Base-by-base conservation (phyloP, 768 basidiomycete genomes). In the Suillus discolor region DNA sequence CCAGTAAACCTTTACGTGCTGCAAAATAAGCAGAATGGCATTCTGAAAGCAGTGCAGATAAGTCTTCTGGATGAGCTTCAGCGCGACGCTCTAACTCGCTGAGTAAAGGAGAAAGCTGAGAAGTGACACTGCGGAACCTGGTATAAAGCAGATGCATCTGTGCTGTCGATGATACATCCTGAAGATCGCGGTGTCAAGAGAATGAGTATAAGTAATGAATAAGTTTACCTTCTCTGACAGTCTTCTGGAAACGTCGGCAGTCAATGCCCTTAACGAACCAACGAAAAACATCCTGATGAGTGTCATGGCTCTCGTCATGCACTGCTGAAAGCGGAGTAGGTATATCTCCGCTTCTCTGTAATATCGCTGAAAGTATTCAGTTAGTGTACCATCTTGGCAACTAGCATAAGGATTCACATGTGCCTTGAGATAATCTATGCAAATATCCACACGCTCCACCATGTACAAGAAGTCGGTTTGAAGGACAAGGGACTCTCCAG, bases 281-380 rank as follows among this genome's bases (percentile, higher is more conserved):
- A 97, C 89, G 72, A 97, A 98, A 78, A 92, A 96, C 89, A 99
- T 96, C 78, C 93, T 97, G 80, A 99, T 94, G 53, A 99, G 84
- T 0, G 96, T 99, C 97, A 99, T 98, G 12, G 94, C 92, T 34
- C 97, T 88, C 0, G 95, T 97, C 87, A 99, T 91, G 75, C 97
- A 99, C 77, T 99, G 97, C 72, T 97, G 97, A 78, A 96, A 99
- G 28, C 97, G 89, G 38, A 99, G 84, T n/a, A 97, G 81, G 75
- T 97, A 98, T 23, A 99, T 82, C 71, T 98, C 95, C 9, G 95
- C 89, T 80, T 99, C 97, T 69, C 86, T 86, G 79, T 90, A 99
- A 75, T 96, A 89, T 68, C 94, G 87, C 96, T 99, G 71, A 20
- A 61, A 34, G 61, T 15, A 31, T 6, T 25, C 64, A 62, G 62